Evolutionary conservation across 257 asterid species (phyloP), one percentile per base, ranked within the genome.

Genomic region (Scutellaria galericulata): DNA sequence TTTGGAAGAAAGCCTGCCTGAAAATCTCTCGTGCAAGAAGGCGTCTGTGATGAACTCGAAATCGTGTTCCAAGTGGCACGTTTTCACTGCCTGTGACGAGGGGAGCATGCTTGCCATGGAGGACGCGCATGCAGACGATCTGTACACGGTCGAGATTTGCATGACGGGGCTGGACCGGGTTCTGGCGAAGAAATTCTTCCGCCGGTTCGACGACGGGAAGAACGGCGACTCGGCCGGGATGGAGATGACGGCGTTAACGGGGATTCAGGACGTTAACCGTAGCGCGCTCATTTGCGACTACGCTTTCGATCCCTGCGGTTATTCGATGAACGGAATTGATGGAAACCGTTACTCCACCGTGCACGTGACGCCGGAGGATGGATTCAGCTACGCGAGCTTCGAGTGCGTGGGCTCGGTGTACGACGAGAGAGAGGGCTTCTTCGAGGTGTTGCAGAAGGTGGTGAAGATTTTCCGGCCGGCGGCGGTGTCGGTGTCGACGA

Each of bases 281-380:
- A 81, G 77, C 13, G 97, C 97, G 0, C 47, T 86, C 9, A 77
- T 95, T 0, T 95, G 99, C 12, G 99, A 95, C 74, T 95, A 83
- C 65, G 97, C 93, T 6, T 95, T 95, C 37, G 98, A 92, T 60
- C 97, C 99, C 0, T 95, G 99, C 66, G 99, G 99, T 0, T 95
- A 95, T 67, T 95, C 99, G 0, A 95, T 95, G 99, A 95, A 95
- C 62, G 96, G 98, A 0, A 60, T 92, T 3, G 96, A 90, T 31
- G 83, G 83, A 9, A 77, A 79, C 69, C 94, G 97, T 39, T 95
- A 95, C 72, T 95, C 97, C 1, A 95, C 99, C 4, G 86, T 95
- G 54, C 99, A 95, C 65, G 99, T 95, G 11, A 95, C 99, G 7
- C 99, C 99, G 5, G 99, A 95, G 80, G 98, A 95, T 9, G 99